These are phyloP conservation scores for Rhodotorula toruloides DNA, from an alignment of 768 basidiomycete genomes.

Conservation along the genomic window DNA sequence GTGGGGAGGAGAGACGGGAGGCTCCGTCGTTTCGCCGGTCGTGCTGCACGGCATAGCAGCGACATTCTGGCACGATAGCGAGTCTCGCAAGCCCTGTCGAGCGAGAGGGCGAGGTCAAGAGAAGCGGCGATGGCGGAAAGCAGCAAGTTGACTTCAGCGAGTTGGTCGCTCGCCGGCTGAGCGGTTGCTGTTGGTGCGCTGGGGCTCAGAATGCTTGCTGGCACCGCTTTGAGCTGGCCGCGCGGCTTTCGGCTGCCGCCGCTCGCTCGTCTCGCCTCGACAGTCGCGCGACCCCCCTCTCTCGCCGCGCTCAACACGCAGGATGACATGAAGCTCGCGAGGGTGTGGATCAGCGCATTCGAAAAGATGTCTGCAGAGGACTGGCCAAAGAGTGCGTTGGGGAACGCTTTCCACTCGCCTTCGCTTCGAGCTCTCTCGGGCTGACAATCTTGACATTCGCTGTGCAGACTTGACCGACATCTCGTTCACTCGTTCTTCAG, in stretches of 20 bases:
- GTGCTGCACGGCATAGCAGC: neutral
- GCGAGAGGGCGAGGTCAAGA: neutral
- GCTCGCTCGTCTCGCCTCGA: neutral
- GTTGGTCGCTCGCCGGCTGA: too few species aligned
- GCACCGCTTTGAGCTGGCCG: neutral
- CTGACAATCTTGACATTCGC: neutral
- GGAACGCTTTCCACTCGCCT: neutral
- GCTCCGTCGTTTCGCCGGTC: neutral
- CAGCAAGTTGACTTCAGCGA: too few species aligned
- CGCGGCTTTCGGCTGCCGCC: neutral
- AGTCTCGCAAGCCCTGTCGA: neutral
- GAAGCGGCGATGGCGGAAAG: too few species aligned
- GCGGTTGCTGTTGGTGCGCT: too few species aligned
- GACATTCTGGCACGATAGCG: neutral
- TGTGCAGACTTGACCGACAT: slow-evolving; percentile 22
- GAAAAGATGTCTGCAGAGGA: neutral
- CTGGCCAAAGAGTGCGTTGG: slow-evolving; percentile 25
- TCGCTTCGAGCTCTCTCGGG: neutral
- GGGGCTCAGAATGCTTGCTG: too few species aligned
- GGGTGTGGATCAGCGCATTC: slow-evolving; percentile 14
- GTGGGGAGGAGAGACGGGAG: neutral
- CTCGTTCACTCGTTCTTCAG: slow-evolving; percentile 34
- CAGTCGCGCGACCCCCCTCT: slow-evolving; percentile 1
- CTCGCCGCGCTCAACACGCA: slow-evolving; percentile 9
- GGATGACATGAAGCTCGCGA: slow-evolving; percentile 20